Percentiles rank a stretch among this genome's conserved stretches.
phyloP scores from a whole-genome alignment of 139 green algal genomes.

The Haematococcus sp. region DNA sequence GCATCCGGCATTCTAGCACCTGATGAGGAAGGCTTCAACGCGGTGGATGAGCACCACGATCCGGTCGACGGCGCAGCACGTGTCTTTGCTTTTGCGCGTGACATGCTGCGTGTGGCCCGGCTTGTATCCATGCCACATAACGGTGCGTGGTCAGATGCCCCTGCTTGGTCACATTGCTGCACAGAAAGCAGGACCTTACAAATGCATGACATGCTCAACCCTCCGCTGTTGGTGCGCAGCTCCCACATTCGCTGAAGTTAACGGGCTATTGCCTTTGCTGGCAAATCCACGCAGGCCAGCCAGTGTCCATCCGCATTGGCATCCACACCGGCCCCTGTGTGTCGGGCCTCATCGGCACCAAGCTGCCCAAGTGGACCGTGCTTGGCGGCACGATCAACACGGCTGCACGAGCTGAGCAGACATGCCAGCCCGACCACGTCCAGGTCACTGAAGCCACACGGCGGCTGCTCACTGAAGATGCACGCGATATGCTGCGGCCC shows the following conservation, averaged over 20 bases:
- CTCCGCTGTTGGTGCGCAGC: background rate
- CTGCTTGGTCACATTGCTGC: too few species aligned
- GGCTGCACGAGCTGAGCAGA: background rate
- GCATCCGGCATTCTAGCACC: background rate
- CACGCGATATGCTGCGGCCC: background rate
- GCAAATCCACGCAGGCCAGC: conserved; percentile 7
- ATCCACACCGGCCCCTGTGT: conserved; percentile 25
- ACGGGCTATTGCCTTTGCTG: too few species aligned
- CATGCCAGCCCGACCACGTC: background rate
- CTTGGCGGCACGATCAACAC: conserved; percentile 16
- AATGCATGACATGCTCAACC: background rate
- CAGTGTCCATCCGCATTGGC: conserved; percentile 25
- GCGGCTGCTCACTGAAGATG: background rate
- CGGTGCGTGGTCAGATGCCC: too few species aligned
- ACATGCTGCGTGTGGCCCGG: background rate
- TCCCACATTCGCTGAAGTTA: background rate
- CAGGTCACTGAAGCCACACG: background rate
- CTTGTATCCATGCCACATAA: too few species aligned
- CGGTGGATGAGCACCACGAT: background rate
- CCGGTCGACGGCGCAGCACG: background rate
- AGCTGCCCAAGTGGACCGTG: conserved; percentile 20
- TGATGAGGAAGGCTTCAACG: conserved; percentile 2
- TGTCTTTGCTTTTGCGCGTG: background rate
- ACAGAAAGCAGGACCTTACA: too few species aligned
- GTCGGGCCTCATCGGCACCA: conserved; percentile 20